A percentile compares a stretch with the other conserved stretches of the same genome.
These are phyloP conservation scores for Komagataella ulmi DNA, from an alignment of 805 yeast genomes.

Conservation along the genomic window DNA sequence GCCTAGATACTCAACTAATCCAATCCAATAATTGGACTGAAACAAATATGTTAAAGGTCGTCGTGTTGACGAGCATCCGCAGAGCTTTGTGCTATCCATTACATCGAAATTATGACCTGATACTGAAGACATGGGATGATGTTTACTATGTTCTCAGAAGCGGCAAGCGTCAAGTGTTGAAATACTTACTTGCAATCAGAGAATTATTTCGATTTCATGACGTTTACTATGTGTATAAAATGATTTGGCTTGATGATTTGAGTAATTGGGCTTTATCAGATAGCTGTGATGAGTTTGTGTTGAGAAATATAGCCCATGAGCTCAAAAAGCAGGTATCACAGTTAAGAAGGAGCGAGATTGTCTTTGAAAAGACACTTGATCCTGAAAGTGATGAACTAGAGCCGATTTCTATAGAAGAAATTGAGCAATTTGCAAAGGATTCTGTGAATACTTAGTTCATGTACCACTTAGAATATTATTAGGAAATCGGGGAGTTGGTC, in stretches of 20 bases:
- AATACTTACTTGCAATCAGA: constrained; percentile 43
- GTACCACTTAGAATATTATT: constrained; percentile 6
- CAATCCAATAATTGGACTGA: constrained; percentile 19
- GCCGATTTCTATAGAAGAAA: constrained; percentile 22
- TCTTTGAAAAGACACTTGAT: constrained; percentile 36
- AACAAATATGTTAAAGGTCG: constrained; percentile 29
- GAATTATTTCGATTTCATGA: constrained; percentile 77
- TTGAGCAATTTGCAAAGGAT: constrained; percentile 42
- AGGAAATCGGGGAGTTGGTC: constrained; percentile 4
- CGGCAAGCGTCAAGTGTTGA: constrained; percentile 58
- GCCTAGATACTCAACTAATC: constrained; percentile 48
- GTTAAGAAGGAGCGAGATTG: constrained; percentile 30
- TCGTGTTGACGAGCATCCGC: constrained; percentile 50
- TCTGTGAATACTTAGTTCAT: not conserved
- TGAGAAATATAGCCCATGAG: constrained; percentile 58
- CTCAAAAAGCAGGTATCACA: constrained; percentile 27
- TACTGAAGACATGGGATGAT: constrained; percentile 60
- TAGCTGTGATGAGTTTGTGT: constrained; percentile 40
- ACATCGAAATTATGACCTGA: constrained; percentile 55
- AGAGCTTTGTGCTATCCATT: constrained; percentile 73
- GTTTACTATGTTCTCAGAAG: constrained; percentile 47
- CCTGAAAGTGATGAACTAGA: constrained; percentile 9
- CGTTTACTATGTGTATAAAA: constrained; percentile 72
- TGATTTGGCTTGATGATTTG: constrained; percentile 64
- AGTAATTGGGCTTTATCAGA: constrained; percentile 60